Evolutionary conservation across 495 filamentous ascomycete species (phyloP).

Genomic region (Aspergillus nidulans): DNA sequence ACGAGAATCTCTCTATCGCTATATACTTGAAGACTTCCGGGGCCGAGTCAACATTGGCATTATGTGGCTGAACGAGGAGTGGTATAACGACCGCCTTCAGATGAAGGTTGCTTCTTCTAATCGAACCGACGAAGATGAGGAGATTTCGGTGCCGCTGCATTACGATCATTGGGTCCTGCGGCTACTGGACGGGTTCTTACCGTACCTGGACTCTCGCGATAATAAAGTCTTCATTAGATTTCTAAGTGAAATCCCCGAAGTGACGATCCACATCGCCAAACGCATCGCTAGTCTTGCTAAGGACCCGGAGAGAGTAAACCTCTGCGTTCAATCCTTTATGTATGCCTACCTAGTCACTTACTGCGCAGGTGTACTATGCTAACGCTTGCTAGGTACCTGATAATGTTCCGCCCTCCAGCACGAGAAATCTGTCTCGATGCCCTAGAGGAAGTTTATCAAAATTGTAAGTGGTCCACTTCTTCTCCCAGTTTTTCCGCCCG

Average conservation of each 20-base stretch:
- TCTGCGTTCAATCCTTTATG: slow-evolving; percentile 59
- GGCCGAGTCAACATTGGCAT: slow-evolving; percentile 80
- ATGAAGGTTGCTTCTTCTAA: slow-evolving; percentile 36
- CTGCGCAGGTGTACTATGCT: slow-evolving; percentile 2
- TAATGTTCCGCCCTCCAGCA: slow-evolving; percentile 81
- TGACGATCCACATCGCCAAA: slow-evolving; percentile 64
- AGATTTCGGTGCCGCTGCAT: slow-evolving; percentile 42
- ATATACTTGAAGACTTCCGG: slow-evolving; percentile 87
- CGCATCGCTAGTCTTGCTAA: slow-evolving; percentile 75
- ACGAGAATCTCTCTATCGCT: slow-evolving; percentile 72
- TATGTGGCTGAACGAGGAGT: slow-evolving; percentile 93
- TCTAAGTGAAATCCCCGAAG: slow-evolving; percentile 82
- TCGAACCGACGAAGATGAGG: slow-evolving; percentile 37
- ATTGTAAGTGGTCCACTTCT: slow-evolving; percentile 31
- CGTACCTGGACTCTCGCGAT: slow-evolving; percentile 82
- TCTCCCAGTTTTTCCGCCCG: background rate
- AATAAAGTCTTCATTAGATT: slow-evolving; percentile 79
- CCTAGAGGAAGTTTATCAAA: slow-evolving; percentile 80
- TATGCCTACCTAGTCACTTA: slow-evolving; percentile 29
- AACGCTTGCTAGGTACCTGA: slow-evolving; percentile 57
- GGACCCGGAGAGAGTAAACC: slow-evolving; percentile 74
- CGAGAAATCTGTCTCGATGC: slow-evolving; percentile 76
- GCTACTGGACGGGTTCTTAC: slow-evolving; percentile 79
- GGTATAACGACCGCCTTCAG: slow-evolving; percentile 84
- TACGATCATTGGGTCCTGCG: slow-evolving; percentile 79